phyloP scores from a whole-genome alignment of 345 rosid species.

The Raphanus sativus region DNA sequence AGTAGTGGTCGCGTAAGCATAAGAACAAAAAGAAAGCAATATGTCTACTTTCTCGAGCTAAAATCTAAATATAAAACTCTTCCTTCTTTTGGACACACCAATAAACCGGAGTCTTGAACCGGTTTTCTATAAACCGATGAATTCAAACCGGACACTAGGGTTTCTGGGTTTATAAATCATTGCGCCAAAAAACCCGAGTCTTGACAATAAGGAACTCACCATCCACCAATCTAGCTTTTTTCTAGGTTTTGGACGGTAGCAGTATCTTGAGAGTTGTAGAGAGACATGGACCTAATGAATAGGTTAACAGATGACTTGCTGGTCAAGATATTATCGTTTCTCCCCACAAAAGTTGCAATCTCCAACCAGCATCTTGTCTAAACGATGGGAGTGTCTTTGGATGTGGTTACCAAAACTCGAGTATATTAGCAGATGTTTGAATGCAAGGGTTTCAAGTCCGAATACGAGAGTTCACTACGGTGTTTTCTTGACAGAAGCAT shows the following conservation, averaged over 20 bases:
- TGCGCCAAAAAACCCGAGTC: background rate
- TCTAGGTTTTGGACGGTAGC: background rate
- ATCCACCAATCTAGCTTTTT: background rate
- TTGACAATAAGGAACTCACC: background rate
- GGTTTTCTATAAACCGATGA: background rate
- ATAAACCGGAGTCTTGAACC: background rate
- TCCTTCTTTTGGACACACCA: background rate
- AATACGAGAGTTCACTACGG: background rate
- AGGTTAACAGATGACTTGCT: conserved; percentile 13
- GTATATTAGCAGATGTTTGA: background rate
- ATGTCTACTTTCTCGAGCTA: too few species aligned
- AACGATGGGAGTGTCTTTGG: background rate
- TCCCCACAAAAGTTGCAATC: conserved; percentile 2
- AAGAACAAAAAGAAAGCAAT: conserved; percentile 5
- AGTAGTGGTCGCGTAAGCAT: conserved; percentile 4
- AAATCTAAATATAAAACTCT: background rate
- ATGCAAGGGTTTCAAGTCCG: background rate
- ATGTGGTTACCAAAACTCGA: conserved; percentile 20
- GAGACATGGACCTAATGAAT: background rate
- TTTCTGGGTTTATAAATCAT: background rate
- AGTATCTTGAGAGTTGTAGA: background rate
- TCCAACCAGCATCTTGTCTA: conserved; percentile 12
- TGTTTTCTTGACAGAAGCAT: background rate
- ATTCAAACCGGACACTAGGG: background rate
- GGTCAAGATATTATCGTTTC: conserved; percentile 6